Evolutionary conservation across 352 stramenopile species (phyloP).

Genomic region (Globisporangium polare): DNA sequence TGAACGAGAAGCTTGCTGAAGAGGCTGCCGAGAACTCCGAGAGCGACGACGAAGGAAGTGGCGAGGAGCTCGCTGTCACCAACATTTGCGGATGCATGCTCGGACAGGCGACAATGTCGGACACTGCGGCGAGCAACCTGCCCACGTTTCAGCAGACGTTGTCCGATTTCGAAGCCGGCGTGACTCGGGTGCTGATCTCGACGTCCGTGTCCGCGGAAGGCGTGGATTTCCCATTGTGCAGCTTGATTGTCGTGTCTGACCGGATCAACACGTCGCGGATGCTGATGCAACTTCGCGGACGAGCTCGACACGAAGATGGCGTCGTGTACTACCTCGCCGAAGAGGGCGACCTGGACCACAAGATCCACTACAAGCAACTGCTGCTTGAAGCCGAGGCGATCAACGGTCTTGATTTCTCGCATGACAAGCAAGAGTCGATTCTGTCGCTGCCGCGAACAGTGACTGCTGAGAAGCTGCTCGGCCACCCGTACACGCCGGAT

Average conservation of each 20-base stretch:
- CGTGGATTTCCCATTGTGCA: slow-evolving; percentile 76
- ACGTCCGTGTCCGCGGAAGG: slow-evolving; percentile 77
- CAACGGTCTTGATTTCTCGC: slow-evolving; percentile 53
- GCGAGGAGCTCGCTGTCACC: not conserved
- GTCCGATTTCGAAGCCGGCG: slow-evolving; percentile 50
- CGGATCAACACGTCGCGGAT: slow-evolving; percentile 49
- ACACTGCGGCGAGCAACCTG: slow-evolving; percentile 56
- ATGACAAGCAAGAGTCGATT: slow-evolving; percentile 60
- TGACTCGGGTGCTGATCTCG: slow-evolving; percentile 59
- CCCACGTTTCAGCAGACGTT: slow-evolving; percentile 57
- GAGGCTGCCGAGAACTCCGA: slow-evolving; percentile 16
- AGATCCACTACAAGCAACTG: slow-evolving; percentile 46
- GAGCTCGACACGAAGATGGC: slow-evolving; percentile 70
- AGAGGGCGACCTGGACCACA: slow-evolving; percentile 38
- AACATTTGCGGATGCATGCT: slow-evolving; percentile 61
- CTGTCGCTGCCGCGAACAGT: slow-evolving; percentile 52
- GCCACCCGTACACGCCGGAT: slow-evolving; percentile 19
- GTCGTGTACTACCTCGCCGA: slow-evolving; percentile 75
- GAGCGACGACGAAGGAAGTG: slow-evolving; percentile 10
- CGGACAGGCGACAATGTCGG: slow-evolving; percentile 40
- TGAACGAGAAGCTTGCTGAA: slow-evolving; percentile 59
- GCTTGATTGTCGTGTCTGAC: slow-evolving; percentile 60
- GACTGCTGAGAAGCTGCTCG: slow-evolving; percentile 34
- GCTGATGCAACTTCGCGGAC: slow-evolving; percentile 70
- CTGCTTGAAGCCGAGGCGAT: slow-evolving; percentile 45